These are phyloP conservation scores for Microcos paniculata DNA, from an alignment of 345 rosid genomes.

Conservation along the genomic window DNA sequence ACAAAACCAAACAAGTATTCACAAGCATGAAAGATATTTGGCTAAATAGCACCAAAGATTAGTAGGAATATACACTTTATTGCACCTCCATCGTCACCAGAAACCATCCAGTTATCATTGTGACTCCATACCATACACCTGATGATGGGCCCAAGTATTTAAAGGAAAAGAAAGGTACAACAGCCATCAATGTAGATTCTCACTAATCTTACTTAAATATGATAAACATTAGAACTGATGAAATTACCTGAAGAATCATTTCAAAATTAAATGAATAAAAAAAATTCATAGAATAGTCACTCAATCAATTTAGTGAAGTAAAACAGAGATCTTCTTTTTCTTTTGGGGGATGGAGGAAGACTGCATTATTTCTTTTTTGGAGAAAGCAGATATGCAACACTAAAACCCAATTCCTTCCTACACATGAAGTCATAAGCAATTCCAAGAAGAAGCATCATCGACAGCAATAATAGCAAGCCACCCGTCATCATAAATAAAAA, in stretches of 20 bases:
- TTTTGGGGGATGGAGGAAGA: not conserved
- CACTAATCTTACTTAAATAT: too few relatives aligned
- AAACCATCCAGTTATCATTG: conserved; percentile 97
- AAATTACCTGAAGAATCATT: conserved; percentile 90
- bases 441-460: not conserved
- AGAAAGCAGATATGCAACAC: not conserved
- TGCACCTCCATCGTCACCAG: too few relatives aligned
- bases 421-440: not conserved
- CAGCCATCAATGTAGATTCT: conserved; percentile 8
- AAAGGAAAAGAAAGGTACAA: conserved; percentile 2
- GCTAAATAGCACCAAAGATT: conserved; percentile 43
- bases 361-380: not conserved
- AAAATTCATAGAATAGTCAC: not conserved
- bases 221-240: not conserved
- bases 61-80: too few relatives aligned
- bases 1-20: not conserved
- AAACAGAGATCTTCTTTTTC: not conserved
- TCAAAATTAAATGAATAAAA: conserved; percentile 74
- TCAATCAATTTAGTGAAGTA: not conserved
- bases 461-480: not conserved
- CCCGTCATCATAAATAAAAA: not conserved
- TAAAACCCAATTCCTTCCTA: not conserved
- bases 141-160: conserved; percentile 85
- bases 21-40: not conserved
- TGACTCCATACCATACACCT: conserved; percentile 99